Evolutionary conservation across 176 grass and related monocot species (phyloP).

Genomic region (Bolboschoenus planiculmis): DNA sequence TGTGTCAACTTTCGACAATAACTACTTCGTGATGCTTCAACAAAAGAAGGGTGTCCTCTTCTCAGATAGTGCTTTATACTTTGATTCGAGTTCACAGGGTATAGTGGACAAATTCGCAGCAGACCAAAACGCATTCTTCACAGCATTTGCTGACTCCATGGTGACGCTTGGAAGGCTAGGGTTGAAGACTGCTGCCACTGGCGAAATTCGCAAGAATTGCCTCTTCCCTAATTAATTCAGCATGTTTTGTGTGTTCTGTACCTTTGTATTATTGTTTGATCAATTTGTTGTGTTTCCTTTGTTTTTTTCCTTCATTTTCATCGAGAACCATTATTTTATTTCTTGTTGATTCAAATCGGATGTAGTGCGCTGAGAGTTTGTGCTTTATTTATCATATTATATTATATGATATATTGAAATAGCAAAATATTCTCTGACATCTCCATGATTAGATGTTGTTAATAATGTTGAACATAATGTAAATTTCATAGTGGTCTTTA

Average conservation of each 20-base stretch:
- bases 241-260: not conserved
- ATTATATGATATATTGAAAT: not conserved
- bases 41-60: not conserved
- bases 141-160: slow-evolving; percentile 50
- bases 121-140: slow-evolving; percentile 35
- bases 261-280: not conserved
- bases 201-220: slow-evolving; percentile 64
- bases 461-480: too few species aligned
- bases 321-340: too few species aligned
- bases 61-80: slow-evolving; percentile 30
- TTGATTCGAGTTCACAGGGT: not conserved
- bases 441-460: not conserved
- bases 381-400: not conserved
- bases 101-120: not conserved
- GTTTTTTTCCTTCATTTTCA: too few species aligned
- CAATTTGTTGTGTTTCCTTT: not conserved
- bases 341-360: not conserved
- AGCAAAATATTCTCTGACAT: not conserved
- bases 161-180: slow-evolving; percentile 49
- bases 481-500: too few species aligned
- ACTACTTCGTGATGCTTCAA: not conserved
- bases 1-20: slow-evolving; percentile 48
- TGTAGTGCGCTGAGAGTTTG: not conserved
- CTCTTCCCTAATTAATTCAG: not conserved
- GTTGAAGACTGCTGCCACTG: slow-evolving; percentile 35